Evolutionary conservation across 352 stramenopile genomes (phyloP).

Genomic region (Elongisporangium undulatum): DNA sequence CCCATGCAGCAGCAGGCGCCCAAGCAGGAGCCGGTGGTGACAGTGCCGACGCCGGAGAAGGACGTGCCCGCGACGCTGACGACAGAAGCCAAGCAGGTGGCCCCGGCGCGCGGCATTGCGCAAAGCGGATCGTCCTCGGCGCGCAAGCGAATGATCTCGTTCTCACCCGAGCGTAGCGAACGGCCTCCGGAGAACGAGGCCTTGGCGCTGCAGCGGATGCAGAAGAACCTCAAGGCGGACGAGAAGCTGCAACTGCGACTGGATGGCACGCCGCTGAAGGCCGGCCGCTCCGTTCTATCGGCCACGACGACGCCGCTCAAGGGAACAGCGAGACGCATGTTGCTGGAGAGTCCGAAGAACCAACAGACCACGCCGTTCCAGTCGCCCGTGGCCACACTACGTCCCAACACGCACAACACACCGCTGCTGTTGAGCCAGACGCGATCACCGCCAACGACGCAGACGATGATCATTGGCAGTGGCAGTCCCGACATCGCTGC

Average conservation of each 20-base stretch:
- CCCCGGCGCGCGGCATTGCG: conserved; percentile 38
- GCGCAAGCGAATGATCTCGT: conserved; percentile 80
- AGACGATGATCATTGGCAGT: neutral
- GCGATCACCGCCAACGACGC: neutral
- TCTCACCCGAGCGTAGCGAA: conserved; percentile 60
- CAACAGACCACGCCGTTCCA: neutral
- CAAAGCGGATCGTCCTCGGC: conserved; percentile 67
- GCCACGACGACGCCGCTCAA: neutral
- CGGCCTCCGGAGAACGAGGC: conserved; percentile 39
- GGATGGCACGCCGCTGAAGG: conserved; percentile 41
- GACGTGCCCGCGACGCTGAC: conserved; percentile 20
- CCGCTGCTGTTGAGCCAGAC: neutral
- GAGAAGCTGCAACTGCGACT: conserved; percentile 64
- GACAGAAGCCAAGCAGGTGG: conserved; percentile 24
- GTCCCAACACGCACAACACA: neutral
- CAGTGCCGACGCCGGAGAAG: conserved; percentile 43
- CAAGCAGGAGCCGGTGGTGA: conserved; percentile 10
- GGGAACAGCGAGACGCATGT: neutral
- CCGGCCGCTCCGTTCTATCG: neutral
- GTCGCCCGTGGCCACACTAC: neutral
- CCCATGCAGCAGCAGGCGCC: conserved; percentile 7
- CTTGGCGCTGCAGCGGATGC: conserved; percentile 46
- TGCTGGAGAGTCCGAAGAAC: neutral
- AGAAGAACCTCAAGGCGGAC: conserved; percentile 69
- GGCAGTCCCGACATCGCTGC: neutral